Conservation (phyloP, 805 yeast species). For the Ogataea corticis region DNA sequence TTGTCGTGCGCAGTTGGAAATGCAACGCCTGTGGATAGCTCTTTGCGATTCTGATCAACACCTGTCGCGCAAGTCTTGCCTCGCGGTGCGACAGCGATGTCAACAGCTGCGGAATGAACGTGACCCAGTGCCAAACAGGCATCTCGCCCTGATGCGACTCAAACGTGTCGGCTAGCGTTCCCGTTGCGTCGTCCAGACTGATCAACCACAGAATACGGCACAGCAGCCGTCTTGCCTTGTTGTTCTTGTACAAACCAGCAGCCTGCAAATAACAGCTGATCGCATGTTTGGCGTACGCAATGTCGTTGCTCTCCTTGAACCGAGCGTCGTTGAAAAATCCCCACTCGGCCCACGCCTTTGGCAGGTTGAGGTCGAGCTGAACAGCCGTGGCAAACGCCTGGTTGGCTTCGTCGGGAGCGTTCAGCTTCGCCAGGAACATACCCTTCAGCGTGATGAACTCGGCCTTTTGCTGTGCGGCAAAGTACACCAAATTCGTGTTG, state of each 20-base stretch:
- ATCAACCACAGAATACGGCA: conserved; percentile 93
- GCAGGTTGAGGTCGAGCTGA: conserved; percentile 88
- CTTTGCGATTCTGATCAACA: conserved; percentile 89
- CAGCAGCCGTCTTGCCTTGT: conserved; percentile 82
- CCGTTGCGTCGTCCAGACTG: conserved; percentile 82
- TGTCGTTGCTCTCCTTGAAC: conserved; percentile 76
- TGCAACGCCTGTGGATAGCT: conserved; percentile 97
- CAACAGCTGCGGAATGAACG: conserved; percentile 91
- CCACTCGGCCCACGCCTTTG: conserved; percentile 99
- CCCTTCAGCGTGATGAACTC: conserved; percentile 97
- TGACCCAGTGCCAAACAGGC: conserved; percentile 99
- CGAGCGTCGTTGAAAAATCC: conserved; percentile 91
- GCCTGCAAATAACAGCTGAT: conserved; percentile 96
- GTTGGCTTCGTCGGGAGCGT: conserved; percentile 92
- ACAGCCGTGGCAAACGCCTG: conserved; percentile 98
- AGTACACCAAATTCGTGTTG: conserved; percentile 92
- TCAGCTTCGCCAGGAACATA: conserved; percentile 90
- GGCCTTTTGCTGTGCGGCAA: conserved; percentile 97
- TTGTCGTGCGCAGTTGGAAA: conserved; percentile 91
- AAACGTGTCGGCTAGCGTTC: conserved; percentile 81
- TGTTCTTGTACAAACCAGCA: conserved; percentile 91
- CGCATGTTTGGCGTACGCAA: conserved; percentile 87
- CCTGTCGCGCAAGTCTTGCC: conserved; percentile 84
- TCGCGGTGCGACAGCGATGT: conserved; percentile 89
- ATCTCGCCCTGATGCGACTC: conserved; percentile 93